Evolutionary conservation across 495 filamentous ascomycete species (phyloP).

Genomic region (Massariosphaeria phaeospora): DNA sequence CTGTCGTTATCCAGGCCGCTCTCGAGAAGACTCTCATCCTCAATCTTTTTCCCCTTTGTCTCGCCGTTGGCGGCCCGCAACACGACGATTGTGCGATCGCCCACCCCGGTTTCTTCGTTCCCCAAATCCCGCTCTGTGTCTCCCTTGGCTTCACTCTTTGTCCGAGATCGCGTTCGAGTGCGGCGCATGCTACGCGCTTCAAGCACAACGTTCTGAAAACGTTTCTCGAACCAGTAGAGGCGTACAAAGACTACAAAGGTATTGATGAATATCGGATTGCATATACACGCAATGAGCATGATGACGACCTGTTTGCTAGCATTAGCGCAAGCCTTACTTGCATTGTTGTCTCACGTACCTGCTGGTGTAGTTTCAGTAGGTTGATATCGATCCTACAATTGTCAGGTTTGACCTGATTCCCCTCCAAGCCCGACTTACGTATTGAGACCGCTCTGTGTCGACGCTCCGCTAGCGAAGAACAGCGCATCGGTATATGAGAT

Average conservation of each 20-base stretch:
- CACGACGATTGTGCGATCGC: constrained; percentile 67
- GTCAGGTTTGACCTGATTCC: constrained; percentile 9
- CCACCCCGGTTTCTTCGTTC: constrained; percentile 62
- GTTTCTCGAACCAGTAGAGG: constrained; percentile 95
- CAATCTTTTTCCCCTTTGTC: constrained; percentile 48
- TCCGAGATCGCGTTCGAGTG: constrained; percentile 54
- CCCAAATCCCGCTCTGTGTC: constrained; percentile 41
- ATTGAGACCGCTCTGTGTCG: constrained; percentile 91
- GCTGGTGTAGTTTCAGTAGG: constrained; percentile 68
- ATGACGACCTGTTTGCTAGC: constrained; percentile 36
- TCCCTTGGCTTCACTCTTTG: constrained; percentile 47
- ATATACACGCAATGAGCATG: constrained; percentile 52
- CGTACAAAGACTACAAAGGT: constrained; percentile 82
- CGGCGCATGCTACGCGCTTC: constrained; percentile 52
- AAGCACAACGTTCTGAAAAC: constrained; percentile 73
- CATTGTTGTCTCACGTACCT: constrained; percentile 38
- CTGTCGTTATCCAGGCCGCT: constrained; percentile 8
- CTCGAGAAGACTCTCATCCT: constrained; percentile 18
- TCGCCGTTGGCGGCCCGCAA: constrained; percentile 51
- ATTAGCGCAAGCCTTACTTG: neutral
- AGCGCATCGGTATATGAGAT: constrained; percentile 84
- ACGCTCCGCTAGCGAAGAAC: constrained; percentile 71
- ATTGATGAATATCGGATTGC: constrained; percentile 86
- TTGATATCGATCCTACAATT: constrained; percentile 62
- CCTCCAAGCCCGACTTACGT: constrained; percentile 42